These are phyloP conservation scores for Plasmodium gaboni DNA, from an alignment of 169 alveolate genomes.

Conservation along the genomic window DNA sequence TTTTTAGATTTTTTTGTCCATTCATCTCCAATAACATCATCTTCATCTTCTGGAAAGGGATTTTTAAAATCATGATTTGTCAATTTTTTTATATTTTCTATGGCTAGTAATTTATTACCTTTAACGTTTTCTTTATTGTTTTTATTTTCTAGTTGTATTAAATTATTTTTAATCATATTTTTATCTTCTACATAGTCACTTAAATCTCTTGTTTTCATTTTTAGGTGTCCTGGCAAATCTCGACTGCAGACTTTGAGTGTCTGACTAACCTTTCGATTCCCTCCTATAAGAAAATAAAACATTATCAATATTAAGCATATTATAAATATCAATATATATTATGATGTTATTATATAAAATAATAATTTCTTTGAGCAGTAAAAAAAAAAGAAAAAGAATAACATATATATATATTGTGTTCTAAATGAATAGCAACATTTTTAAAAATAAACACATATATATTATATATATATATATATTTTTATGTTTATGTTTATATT, in stretches of 20 bases:
- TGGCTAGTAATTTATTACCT: constrained; percentile 33
- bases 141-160: constrained; percentile 41
- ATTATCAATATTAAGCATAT: neutral
- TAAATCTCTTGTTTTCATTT: constrained; percentile 81
- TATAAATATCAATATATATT: neutral
- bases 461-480: neutral
- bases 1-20: neutral
- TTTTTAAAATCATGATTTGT: constrained; percentile 49
- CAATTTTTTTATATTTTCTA: constrained; percentile 62
- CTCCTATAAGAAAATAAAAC: constrained; percentile 28
- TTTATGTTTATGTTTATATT: neutral
- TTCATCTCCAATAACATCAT: constrained; percentile 68
- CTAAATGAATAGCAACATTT: neutral
- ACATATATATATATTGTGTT: too few species aligned
- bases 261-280: constrained; percentile 76
- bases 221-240: constrained; percentile 84
- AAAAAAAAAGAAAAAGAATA: neutral
- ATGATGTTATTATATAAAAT: neutral
- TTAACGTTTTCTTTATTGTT: neutral
- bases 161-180: constrained; percentile 37
- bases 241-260: constrained; percentile 85
- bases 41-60: constrained; percentile 76
- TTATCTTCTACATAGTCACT: constrained; percentile 69
- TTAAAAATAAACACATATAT: neutral
- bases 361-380: neutral